These are phyloP conservation scores for Colletotrichum melonis DNA, from an alignment of 2,329 filamentous ascomycete genomes.

Conservation along the genomic window DNA sequence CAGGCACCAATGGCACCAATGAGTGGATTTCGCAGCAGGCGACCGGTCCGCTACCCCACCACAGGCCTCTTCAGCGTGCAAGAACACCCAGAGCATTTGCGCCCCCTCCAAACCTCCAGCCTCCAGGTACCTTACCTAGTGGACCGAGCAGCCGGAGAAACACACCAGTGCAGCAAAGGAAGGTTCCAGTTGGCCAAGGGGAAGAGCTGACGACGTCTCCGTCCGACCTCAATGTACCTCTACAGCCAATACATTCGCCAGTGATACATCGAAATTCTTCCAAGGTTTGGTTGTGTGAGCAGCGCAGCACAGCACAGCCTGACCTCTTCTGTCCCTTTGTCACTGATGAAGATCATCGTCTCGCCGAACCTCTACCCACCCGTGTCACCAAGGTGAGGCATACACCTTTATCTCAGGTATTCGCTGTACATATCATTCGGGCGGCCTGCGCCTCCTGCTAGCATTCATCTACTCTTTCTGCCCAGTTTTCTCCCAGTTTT, in stretches of 20 bases:
- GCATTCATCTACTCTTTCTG: conserved; percentile 20
- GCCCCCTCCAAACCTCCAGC: too few species aligned
- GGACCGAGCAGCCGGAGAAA: conserved; percentile 35
- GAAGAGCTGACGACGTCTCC: conserved; percentile 36
- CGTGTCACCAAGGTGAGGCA: background rate
- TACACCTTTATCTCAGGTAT: conserved; percentile 8
- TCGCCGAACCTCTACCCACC: conserved; percentile 4
- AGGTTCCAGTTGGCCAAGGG: conserved; percentile 30
- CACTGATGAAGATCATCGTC: conserved; percentile 15
- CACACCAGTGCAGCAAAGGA: conserved; percentile 27
- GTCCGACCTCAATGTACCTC: conserved; percentile 21
- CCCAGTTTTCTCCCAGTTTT: conserved; percentile 26
- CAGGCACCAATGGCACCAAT: conserved; percentile 33
- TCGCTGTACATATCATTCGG: conserved; percentile 25
- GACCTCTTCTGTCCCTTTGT: conserved; percentile 8
- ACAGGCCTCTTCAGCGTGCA: conserved; percentile 32
- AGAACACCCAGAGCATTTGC: background rate
- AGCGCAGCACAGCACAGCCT: conserved; percentile 6
- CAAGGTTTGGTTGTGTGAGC: background rate
- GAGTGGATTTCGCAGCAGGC: conserved; percentile 18
- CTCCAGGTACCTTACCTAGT: conserved; percentile 1
- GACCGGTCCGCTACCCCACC: conserved; percentile 21
- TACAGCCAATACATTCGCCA: background rate
- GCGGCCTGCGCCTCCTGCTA: conserved; percentile 31
- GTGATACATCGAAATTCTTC: background rate